Evolutionary conservation across 2,329 filamentous ascomycete genomes (phyloP), one percentile per base, ranked within the genome.

Genomic region (Colletotrichum magnum): DNA sequence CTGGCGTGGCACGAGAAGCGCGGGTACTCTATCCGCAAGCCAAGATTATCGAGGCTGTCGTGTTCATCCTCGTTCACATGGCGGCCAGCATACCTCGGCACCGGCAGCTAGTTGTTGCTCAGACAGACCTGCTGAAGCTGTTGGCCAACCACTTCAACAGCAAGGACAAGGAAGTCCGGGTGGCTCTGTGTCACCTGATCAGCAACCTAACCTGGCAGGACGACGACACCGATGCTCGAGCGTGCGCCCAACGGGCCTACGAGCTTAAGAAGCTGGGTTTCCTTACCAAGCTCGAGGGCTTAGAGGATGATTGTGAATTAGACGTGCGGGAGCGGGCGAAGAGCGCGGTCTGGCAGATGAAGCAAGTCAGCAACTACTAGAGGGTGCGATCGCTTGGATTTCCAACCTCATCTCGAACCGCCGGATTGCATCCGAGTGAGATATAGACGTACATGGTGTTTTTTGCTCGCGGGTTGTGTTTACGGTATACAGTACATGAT

Each of bases 141-240:
- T 84, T 97, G 54, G 87, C 92, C 9, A 88, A 89, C 16, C 90
- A 97, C 64, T 93, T 96, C 74, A 88, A 84, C 53, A 93, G 94
- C 79, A 87, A 89, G 51, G 89, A 93, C 76, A 87, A 88, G 53
- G 89, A 92, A 50, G 91, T 99, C 6, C 90, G 95, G 6, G 87
- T 91, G 21, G 91, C 92, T 53, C 89, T 96, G 73, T 94, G 94
- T 72, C 95, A 95, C 87, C 86, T 97, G 51, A 87, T 97, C 52
- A 93, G 91, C 77, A 98, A 98, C 77, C 86, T 99, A 51, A 93
- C 93, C 0, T 97, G 92, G 85, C 87, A 91, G 71, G 95, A 98
- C 71, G 92, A 95, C 74, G 85, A 88, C 6, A 85, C 81, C 36
- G 94, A 97, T 73, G 83, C 85, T 21, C 82, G 85, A 24, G 88